A percentile compares a stretch with the other conserved stretches of the same genome.
Evolutionary conservation across 2,329 filamentous ascomycete species (phyloP).

Genomic region (Colletotrichum simmondsii): DNA sequence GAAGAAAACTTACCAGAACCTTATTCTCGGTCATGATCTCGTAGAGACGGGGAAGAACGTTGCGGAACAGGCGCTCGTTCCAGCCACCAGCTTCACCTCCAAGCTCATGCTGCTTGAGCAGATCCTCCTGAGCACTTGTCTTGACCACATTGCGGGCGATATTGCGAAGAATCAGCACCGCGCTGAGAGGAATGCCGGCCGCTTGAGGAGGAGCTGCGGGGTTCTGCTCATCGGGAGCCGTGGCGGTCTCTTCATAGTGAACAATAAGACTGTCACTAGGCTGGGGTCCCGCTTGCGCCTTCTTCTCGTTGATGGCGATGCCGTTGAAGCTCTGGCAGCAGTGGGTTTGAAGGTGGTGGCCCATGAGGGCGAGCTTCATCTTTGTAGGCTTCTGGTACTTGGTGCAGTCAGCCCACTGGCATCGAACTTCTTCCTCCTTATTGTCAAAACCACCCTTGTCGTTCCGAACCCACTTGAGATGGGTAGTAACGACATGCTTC

Average conservation of each 20-base stretch:
- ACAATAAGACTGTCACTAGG: conserved; percentile 67
- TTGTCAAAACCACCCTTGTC: conserved; percentile 68
- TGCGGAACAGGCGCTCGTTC: conserved; percentile 76
- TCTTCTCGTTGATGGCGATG: conserved; percentile 27
- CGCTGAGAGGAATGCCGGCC: conserved; percentile 82
- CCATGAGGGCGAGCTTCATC: conserved; percentile 62
- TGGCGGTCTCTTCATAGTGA: conserved; percentile 66
- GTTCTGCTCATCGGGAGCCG: conserved; percentile 67
- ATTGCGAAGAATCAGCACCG: conserved; percentile 81
- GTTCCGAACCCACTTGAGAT: conserved; percentile 69
- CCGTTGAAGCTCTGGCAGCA: conserved; percentile 48
- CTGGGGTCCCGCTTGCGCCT: conserved; percentile 39
- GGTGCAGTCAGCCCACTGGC: conserved; percentile 75
- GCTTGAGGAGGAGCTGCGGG: conserved; percentile 70
- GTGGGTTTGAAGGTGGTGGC: conserved; percentile 77
- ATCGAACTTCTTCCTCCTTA: conserved; percentile 63
- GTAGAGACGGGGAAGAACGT: conserved; percentile 71
- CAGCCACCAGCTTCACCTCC: conserved; percentile 65
- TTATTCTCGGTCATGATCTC: conserved; percentile 78
- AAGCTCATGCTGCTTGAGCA: conserved; percentile 59
- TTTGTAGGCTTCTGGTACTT: conserved; percentile 61
- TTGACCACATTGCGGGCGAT: conserved; percentile 76
- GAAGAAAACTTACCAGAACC: conserved; percentile 60
- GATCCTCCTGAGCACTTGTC: conserved; percentile 67
- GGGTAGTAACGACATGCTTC: conserved; percentile 74